Evolutionary conservation across 108 stramenopile genomes (phyloP).

Genomic region (Cyclotella kingstonii): DNA sequence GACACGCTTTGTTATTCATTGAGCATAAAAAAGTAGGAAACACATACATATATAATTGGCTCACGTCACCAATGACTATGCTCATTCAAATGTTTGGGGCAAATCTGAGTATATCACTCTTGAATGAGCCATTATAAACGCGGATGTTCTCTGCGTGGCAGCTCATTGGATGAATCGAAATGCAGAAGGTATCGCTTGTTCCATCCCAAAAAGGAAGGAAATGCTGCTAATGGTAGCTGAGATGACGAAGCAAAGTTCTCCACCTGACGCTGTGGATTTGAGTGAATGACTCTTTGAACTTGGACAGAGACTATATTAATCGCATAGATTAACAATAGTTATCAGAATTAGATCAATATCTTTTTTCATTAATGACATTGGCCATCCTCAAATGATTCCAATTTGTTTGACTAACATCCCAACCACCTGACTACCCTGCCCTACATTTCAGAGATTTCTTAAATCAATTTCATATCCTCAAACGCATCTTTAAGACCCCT

Average conservation of each 20-base stretch:
- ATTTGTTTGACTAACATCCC: neutral
- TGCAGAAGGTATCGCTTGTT: slow-evolving; percentile 80
- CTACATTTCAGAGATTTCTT: slow-evolving; percentile 49
- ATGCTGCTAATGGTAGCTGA: slow-evolving; percentile 93
- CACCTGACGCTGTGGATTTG: slow-evolving; percentile 70
- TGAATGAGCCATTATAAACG: slow-evolving; percentile 80
- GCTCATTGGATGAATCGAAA: slow-evolving; percentile 77
- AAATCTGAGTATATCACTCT: slow-evolving; percentile 70
- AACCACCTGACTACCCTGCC: neutral
- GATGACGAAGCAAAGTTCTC: slow-evolving; percentile 92
- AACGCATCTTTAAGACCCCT: slow-evolving; percentile 67
- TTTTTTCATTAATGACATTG: too few relatives aligned
- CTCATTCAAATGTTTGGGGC: slow-evolving; percentile 93
- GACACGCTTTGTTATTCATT: too few relatives aligned
- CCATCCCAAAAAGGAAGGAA: slow-evolving; percentile 97
- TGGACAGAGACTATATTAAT: too few relatives aligned
- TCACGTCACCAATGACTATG: too few relatives aligned
- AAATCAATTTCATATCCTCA: slow-evolving; percentile 70
- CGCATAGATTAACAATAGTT: too few relatives aligned
- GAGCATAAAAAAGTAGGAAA: too few relatives aligned
- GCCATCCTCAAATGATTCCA: neutral
- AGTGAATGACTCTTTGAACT: slow-evolving; percentile 95
- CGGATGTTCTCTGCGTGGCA: slow-evolving; percentile 81
- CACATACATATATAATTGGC: too few relatives aligned
- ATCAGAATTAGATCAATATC: too few relatives aligned